These are phyloP conservation scores for Eimeria falciformis DNA, from an alignment of 169 alveolate genomes.

Conservation along the genomic window DNA sequence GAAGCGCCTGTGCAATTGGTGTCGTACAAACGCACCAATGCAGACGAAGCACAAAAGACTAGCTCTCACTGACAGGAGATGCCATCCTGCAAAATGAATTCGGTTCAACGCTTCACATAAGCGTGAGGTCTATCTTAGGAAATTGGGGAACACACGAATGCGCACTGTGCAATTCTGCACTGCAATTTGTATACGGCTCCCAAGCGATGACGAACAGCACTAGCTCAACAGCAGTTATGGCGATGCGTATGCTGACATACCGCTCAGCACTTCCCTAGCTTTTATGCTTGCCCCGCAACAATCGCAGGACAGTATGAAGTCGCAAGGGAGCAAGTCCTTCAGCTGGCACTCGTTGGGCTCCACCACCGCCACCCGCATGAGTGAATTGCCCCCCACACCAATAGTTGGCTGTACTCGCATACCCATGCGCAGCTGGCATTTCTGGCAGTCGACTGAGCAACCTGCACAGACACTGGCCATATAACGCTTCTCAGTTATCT, in stretches of 20 bases:
- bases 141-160: too few relatives aligned
- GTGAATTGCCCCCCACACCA: slow-evolving; percentile 35
- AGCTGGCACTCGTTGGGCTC: slow-evolving; percentile 19
- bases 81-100: too few relatives aligned
- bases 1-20: slow-evolving; percentile 56
- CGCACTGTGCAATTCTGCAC: too few relatives aligned
- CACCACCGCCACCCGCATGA: slow-evolving; percentile 55
- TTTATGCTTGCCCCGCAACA: slow-evolving; percentile 70
- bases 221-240: too few relatives aligned
- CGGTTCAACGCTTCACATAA: too few relatives aligned
- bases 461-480: too few relatives aligned
- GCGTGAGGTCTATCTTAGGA: too few relatives aligned
- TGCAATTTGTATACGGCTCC: neutral
- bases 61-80: too few relatives aligned
- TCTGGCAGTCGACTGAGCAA: slow-evolving; percentile 61
- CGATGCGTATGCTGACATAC: slow-evolving; percentile 22
- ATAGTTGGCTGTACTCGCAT: slow-evolving; percentile 45
- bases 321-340: slow-evolving; percentile 76
- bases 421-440: slow-evolving; percentile 71
- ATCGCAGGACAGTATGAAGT: slow-evolving; percentile 63
- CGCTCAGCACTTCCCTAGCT: slow-evolving; percentile 54
- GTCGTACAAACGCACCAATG: too few relatives aligned
- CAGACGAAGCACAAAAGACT: too few relatives aligned
- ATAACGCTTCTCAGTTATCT: too few relatives aligned
- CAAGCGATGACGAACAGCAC: too few relatives aligned